Evolutionary conservation across 139 green algal genomes (phyloP), one percentile per base, ranked within the genome.

Genomic region (Chlamydomonas schloesseri): DNA sequence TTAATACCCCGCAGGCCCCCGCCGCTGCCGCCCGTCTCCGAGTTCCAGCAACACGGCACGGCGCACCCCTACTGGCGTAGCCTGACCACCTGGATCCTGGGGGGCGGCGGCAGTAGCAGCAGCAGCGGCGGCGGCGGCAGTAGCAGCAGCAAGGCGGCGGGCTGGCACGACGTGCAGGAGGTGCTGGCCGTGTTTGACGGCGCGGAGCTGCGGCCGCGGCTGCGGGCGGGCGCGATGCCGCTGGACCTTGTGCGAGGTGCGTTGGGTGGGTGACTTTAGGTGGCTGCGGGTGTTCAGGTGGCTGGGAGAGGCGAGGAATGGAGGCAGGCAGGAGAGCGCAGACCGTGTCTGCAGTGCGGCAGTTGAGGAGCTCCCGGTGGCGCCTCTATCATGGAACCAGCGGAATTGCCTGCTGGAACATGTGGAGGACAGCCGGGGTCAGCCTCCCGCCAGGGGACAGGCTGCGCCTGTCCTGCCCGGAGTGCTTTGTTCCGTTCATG

Each of bases 121-220:
- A 60, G 18, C 10, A 60, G 55, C 20, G 18, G 55, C 55, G 20
- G 55, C 10, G 2, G 55, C 55, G 55, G 18, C 55, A 23, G 60
- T 2, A 1, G 24, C 60, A 23, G 60, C 26, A 11, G 8, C 42
- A 18, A 28, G 75, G 88, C 83, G 37, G 75, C 31, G 65, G 68
- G 31, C 28, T 20, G 50, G 71, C 10, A 24, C 2, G 78, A 88
- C 65, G 80, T 87, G 29, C 53, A 68, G 15, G 10, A 55, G 53
- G 88, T 76, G 9, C 74, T 88, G 36, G 17, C 28, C 29, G 78
- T 89, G 64, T 89, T 89, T n/a, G 34, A 62, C 26, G 78, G 68
- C 0, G 34, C 29, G 23, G 14, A 77, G 34, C 76, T 88, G 70
- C 31, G 65, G 78, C 57, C 26, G 15, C 64, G 64, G 78, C 46